Base-by-base conservation (phyloP, 495 filamentous ascomycete genomes). In the Neurospora hispaniola region DNA sequence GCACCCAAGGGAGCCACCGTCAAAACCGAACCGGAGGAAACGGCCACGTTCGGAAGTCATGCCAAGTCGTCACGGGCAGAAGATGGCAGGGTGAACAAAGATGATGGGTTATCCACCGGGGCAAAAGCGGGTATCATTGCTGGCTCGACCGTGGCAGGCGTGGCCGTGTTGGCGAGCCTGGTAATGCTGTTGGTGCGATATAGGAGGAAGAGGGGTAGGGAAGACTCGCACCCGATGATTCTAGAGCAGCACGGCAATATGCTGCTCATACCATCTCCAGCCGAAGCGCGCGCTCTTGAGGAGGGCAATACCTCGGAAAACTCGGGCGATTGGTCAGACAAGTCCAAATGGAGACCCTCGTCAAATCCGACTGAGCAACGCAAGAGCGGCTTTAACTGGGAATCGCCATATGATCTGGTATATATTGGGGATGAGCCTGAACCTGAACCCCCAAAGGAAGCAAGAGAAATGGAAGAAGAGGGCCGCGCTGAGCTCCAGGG, bases 201-300 rank as follows among this genome's bases (percentile, higher is more conserved):
- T 54, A 71, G 74, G 48, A 74, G 70, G 54, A 77, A 71, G 38
- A 72, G 68, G 9, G 66, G 70, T 9, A 73, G 73, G 0, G 80
- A 83, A 59, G 81, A 82, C 54, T 76, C 75, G 18, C 79, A 78
- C 54, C 80, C 79, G 3, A 83, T 83, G 81, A 75, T 82, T 4
- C 73, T 76, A 11, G 76, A 75, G 20, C 46, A 74, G 54, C 62
- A 73, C 70, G 72, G 69, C n/a, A 74, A 77, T 68, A 68, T 70
- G 66, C 72, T 72, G 27, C 12, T 72, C 12, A 46, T 48, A 44
- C 74, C 76, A 11, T 70, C 73, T 5, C 40, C 72, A 12, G 71
- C 71, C 12, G 71, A 72, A 42, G 42, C 35, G 27, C 72, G 40
- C 70, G 68, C 48, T 44, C 71, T 59, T 14, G 69, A 41, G 41